phyloP scores from a whole-genome alignment of 768 basidiomycete genomes.

The Clathrus columnatus region DNA sequence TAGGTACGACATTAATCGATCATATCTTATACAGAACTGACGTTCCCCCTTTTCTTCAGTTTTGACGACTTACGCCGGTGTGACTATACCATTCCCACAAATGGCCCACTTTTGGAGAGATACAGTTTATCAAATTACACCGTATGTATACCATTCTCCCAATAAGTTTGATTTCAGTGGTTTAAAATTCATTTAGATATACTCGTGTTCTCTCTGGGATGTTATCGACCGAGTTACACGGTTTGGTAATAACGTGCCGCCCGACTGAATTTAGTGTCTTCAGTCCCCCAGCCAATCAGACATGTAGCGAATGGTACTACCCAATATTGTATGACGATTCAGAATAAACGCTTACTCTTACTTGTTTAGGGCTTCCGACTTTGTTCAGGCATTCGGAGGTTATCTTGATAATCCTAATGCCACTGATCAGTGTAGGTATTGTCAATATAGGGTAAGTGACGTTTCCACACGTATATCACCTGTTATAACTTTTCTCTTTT shows the following conservation, averaged over 20 bases:
- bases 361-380: slow-evolving; percentile 39
- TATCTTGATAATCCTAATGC: slow-evolving; percentile 64
- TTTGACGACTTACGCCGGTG: slow-evolving; percentile 71
- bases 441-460: slow-evolving; percentile 42
- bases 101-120: slow-evolving; percentile 60
- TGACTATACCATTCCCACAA: slow-evolving; percentile 61
- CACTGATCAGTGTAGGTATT: slow-evolving; percentile 59
- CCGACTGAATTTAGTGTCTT: slow-evolving; percentile 63
- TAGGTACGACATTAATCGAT: slow-evolving; percentile 16
- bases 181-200: neutral
- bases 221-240: slow-evolving; percentile 70
- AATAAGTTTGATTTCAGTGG: neutral
- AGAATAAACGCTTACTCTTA: neutral
- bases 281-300: slow-evolving; percentile 64
- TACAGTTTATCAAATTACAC: slow-evolving; percentile 70
- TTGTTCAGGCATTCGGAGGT: slow-evolving; percentile 54
- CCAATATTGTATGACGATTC: neutral
- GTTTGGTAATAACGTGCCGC: slow-evolving; percentile 54
- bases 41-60: slow-evolving; percentile 19
- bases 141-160: slow-evolving; percentile 30
- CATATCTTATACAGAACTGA: neutral
- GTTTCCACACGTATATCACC: neutral
- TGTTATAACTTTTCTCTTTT: slow-evolving; percentile 1
- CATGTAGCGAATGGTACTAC: slow-evolving; percentile 52
- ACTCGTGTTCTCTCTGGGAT: slow-evolving; percentile 65